phyloP scores from a whole-genome alignment of 2,329 filamentous ascomycete species.

The Nemania bipapillata region DNA sequence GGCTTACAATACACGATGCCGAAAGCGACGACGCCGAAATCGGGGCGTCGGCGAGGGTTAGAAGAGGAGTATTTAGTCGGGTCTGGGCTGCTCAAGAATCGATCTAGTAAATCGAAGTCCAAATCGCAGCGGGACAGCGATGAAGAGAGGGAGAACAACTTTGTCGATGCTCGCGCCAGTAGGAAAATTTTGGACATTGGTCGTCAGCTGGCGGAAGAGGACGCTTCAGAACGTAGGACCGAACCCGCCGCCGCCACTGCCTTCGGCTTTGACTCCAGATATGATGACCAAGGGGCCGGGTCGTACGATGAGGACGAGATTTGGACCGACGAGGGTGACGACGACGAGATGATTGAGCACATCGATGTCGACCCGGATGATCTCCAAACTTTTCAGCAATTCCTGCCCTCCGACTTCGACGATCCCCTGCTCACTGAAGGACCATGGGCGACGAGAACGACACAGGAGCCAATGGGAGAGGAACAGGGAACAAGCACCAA shows the following conservation, averaged over 20 bases:
- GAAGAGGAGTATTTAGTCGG: constrained; percentile 81
- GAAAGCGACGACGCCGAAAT: constrained; percentile 73
- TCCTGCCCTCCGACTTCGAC: constrained; percentile 74
- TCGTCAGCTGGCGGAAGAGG: constrained; percentile 87
- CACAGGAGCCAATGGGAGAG: constrained; percentile 52
- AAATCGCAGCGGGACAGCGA: constrained; percentile 73
- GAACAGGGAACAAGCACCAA: constrained; percentile 73
- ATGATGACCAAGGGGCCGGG: constrained; percentile 69
- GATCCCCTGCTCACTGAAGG: constrained; percentile 78
- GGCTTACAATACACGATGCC: constrained; percentile 70
- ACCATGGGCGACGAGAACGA: constrained; percentile 60
- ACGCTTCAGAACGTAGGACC: constrained; percentile 62
- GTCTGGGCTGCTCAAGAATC: constrained; percentile 75
- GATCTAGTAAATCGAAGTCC: constrained; percentile 71
- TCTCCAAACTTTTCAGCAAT: constrained; percentile 89
- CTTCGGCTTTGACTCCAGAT: constrained; percentile 83
- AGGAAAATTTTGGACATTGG: constrained; percentile 89
- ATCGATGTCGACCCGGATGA: constrained; percentile 89
- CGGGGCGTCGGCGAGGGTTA: constrained; percentile 72
- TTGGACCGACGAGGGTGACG: constrained; percentile 78
- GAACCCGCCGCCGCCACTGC: constrained; percentile 64
- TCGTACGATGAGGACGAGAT: constrained; percentile 68
- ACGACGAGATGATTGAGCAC: constrained; percentile 75
- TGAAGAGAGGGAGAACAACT: constrained; percentile 72
- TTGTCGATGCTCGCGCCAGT: constrained; percentile 88